Base-by-base conservation (phyloP, 257 asterid species). In the Mitragyna speciosa region DNA sequence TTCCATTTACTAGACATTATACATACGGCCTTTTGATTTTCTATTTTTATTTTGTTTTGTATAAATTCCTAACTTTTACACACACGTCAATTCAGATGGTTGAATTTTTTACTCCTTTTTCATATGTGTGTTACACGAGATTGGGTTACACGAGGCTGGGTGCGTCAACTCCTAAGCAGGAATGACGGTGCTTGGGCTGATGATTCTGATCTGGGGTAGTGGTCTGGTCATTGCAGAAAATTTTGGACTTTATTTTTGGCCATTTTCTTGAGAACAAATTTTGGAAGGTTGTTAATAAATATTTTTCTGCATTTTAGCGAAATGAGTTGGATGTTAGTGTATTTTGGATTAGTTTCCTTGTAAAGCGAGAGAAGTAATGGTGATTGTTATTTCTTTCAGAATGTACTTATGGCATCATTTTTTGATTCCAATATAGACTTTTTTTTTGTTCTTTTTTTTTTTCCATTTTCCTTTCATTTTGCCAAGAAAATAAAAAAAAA, bases 321-420 rank as follows among this genome's bases (percentile, higher is more conserved):
- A 59, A 59, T 59, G 31, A 24, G 66, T 30, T 24, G 71, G 16
- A 66, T 7, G 33, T 5, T 12, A 49, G 3, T 12, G 52, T 48
- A 12, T 64, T 12, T 22, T 14, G 8, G 49, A 17, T 63, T 43
- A 45, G 1, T 28, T 54, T 12, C 43, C 61, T 26, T 31, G n/a
- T 8, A 71, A 71, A 71, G 47, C 58, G 61, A 16, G 72, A 67
- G 72, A 43, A 76, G 19, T 61, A 61, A 61, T 61, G 67, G 33
- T n/a, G 33, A n/a, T 61, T 61, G 17, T 61, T 26, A 24, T 61
- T 4, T 26, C 31, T 4, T 61, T 24, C 10, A 58, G 71, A 56
- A 59, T 75, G 56, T 36, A 7, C 76, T 64, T 10, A 5, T 76
- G 72, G 59, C n/a, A 76, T 76, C 10, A n/a, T 49, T 30, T 52